A percentile compares a stretch with the other conserved stretches of the same genome.
Conservation (phyloP, 108 stramenopile genomes). For the Cyclotella atomus region DNA sequence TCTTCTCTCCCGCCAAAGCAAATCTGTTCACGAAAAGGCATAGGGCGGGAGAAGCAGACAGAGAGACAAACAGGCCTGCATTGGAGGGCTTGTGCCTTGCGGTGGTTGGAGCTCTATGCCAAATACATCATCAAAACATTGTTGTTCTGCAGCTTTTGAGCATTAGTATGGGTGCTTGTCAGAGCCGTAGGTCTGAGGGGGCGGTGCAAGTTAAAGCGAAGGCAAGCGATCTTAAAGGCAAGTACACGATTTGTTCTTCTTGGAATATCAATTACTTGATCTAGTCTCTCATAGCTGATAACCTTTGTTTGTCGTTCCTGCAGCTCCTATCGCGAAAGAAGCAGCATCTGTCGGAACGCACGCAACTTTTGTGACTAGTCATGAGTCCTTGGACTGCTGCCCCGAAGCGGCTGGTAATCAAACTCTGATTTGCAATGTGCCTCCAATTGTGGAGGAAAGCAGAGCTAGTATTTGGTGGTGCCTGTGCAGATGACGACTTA, state of each 20-base stretch:
- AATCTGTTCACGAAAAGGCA: too few species aligned
- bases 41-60: too few species aligned
- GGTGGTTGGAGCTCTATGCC: neutral
- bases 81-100: neutral
- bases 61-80: too few species aligned
- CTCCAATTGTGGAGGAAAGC: neutral
- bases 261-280: too few species aligned
- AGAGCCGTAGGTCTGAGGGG: neutral
- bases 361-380: too few species aligned
- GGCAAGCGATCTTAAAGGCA: neutral
- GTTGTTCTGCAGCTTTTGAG: neutral
- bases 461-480: slow-evolving; percentile 25
- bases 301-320: neutral
- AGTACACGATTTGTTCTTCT: neutral
- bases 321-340: neutral
- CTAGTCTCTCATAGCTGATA: too few species aligned
- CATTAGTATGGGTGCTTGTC: slow-evolving; percentile 1
- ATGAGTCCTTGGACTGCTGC: neutral
- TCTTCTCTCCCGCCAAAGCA: too few species aligned
- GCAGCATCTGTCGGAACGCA: neutral
- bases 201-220: neutral
- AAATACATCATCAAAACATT: neutral
- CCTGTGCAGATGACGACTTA: slow-evolving; percentile 29
- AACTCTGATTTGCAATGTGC: neutral
- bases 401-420: neutral